phyloP scores from a whole-genome alignment of 805 yeast species.

The Sugiyamaella boreocaroliniensis region DNA sequence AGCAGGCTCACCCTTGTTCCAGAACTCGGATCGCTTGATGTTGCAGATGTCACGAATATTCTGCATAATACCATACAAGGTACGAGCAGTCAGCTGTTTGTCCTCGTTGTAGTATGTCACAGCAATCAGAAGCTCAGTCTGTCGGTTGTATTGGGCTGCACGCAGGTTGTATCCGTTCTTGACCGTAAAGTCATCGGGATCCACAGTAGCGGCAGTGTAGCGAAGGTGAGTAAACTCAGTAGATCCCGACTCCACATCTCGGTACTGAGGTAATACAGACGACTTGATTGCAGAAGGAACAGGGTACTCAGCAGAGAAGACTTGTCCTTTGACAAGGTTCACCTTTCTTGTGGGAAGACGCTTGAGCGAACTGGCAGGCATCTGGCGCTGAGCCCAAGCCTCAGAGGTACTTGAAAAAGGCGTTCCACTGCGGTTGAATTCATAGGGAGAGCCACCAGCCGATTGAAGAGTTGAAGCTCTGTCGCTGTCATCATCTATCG shows the following conservation, averaged over 20 bases:
- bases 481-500: constrained; percentile 7
- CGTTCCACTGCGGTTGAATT: neutral
- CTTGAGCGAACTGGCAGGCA: constrained; percentile 24
- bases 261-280: constrained; percentile 31
- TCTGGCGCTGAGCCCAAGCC: constrained; percentile 27
- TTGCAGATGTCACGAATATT: constrained; percentile 55
- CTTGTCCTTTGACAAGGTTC: constrained; percentile 32
- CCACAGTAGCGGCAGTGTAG: constrained; percentile 60
- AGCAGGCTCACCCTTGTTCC: constrained; percentile 42
- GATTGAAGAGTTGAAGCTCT: neutral
- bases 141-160: constrained; percentile 49
- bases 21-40: constrained; percentile 38
- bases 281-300: constrained; percentile 37
- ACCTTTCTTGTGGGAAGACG: constrained; percentile 34
- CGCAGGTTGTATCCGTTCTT: constrained; percentile 50
- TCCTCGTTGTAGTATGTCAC: constrained; percentile 65
- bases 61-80: constrained; percentile 58
- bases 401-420: constrained; percentile 15
- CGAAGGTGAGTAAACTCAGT: constrained; percentile 55
- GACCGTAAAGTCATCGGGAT: constrained; percentile 56
- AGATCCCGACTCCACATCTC: constrained; percentile 39
- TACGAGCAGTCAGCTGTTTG: constrained; percentile 52
- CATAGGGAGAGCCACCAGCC: neutral
- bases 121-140: constrained; percentile 56
- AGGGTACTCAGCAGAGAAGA: constrained; percentile 32